A percentile compares a stretch with the other conserved stretches of the same genome.
Conservation (phyloP, 768 basidiomycete species). For the Fomitopsis pulvina region DNA sequence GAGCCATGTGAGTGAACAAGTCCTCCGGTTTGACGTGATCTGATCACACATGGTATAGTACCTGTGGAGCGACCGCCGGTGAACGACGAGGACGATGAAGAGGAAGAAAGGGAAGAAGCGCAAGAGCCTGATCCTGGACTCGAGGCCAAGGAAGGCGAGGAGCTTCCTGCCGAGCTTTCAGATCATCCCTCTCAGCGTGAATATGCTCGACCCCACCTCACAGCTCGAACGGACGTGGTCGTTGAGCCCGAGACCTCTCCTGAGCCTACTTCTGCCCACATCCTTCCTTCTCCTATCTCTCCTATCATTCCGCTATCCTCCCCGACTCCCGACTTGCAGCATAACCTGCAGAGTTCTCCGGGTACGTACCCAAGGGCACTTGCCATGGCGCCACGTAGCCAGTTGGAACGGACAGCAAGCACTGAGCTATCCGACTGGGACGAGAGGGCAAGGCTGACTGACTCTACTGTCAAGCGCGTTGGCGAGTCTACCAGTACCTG, state of each 20-base stretch:
- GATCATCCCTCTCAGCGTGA: not conserved
- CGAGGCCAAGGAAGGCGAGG: conserved; percentile 7
- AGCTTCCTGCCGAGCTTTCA: conserved; percentile 2
- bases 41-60: conserved; percentile 29
- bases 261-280: conserved; percentile 36
- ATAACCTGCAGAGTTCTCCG: conserved; percentile 41
- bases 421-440: conserved; percentile 23
- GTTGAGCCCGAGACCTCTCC: conserved; percentile 59
- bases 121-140: conserved; percentile 33
- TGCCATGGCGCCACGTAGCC: conserved; percentile 56
- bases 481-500: conserved; percentile 57
- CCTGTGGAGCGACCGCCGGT: conserved; percentile 56
- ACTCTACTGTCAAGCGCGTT: conserved; percentile 43
- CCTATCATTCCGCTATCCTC: conserved; percentile 36
- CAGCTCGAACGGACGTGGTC: conserved; percentile 19
- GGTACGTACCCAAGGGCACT: conserved; percentile 49
- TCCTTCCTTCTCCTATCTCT: conserved; percentile 45
- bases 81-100: conserved; percentile 40
- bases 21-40: conserved; percentile 5
- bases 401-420: conserved; percentile 48
- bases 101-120: conserved; percentile 31
- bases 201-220: not conserved
- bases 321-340: conserved; percentile 36
- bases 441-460: conserved; percentile 20
- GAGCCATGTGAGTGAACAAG: conserved; percentile 50